These are phyloP conservation scores for Saccharomyces hybrid DNA, from an alignment of 1,139 yeast genomes.

Conservation along the genomic window DNA sequence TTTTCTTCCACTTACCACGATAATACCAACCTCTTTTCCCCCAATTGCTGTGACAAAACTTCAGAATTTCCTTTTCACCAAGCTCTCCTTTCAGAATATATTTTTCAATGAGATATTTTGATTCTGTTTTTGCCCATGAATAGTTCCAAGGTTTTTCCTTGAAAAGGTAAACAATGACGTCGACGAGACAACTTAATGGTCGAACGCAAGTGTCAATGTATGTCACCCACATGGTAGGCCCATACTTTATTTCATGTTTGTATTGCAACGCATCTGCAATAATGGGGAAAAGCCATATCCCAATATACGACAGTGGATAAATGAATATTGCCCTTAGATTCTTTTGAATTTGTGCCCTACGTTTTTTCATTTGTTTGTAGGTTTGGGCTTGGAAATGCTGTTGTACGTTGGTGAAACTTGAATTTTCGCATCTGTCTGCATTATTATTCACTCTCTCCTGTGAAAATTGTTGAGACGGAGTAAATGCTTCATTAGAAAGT, in stretches of 20 bases:
- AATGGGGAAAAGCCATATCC: slow-evolving; percentile 77
- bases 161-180: slow-evolving; percentile 63
- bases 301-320: slow-evolving; percentile 73
- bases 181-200: slow-evolving; percentile 74
- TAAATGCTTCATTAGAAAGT: background rate
- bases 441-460: background rate
- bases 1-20: slow-evolving; percentile 22
- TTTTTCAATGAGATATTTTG: slow-evolving; percentile 17
- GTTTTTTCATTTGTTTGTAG: slow-evolving; percentile 48
- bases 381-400: slow-evolving; percentile 49
- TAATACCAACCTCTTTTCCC: slow-evolving; percentile 31
- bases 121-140: slow-evolving; percentile 26
- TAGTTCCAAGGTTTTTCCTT: slow-evolving; percentile 72
- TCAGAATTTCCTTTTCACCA: slow-evolving; percentile 21
- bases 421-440: slow-evolving; percentile 2
- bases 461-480: background rate
- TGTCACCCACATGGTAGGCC: slow-evolving; percentile 57
- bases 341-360: slow-evolving; percentile 60
- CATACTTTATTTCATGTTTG: slow-evolving; percentile 40
- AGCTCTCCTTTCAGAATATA: slow-evolving; percentile 24
- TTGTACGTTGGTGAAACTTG: slow-evolving; percentile 22
- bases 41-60: slow-evolving; percentile 17
- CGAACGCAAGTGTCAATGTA: slow-evolving; percentile 67
- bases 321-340: slow-evolving; percentile 76
- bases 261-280: slow-evolving; percentile 58